Evolutionary conservation across 768 basidiomycete species (phyloP).

Genomic region (Saitozyma sp.): DNA sequence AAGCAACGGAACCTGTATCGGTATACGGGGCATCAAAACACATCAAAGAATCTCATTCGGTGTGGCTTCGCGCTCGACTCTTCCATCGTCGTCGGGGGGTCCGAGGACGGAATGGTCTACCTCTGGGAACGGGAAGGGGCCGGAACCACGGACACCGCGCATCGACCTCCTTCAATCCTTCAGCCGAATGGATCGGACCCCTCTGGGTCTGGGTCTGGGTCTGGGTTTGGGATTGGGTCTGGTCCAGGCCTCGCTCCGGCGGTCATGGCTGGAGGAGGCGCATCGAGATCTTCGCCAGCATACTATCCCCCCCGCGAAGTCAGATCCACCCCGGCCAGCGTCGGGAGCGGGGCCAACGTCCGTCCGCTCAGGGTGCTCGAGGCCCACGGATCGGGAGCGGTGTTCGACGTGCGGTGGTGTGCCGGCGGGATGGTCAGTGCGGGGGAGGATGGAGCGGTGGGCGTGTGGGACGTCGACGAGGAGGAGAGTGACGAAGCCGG

Average conservation of each 20-base stretch:
- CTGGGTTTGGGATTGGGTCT: background rate
- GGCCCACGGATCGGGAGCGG: slow-evolving; percentile 35
- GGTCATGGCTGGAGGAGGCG: background rate
- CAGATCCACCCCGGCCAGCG: background rate
- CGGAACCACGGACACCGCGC: slow-evolving; percentile 1
- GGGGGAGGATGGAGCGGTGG: slow-evolving; percentile 41
- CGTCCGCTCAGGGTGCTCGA: slow-evolving; percentile 28
- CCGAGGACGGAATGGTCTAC: slow-evolving; percentile 48
- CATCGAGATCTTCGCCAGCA: slow-evolving; percentile 20
- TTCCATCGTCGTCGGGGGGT: slow-evolving; percentile 44
- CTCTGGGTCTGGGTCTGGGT: background rate
- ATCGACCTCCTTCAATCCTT: background rate
- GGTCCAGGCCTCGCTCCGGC: background rate
- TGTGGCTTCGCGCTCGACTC: slow-evolving; percentile 35
- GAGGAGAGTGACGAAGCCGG: background rate
- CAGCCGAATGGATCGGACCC: background rate
- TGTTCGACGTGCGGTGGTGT: slow-evolving; percentile 45
- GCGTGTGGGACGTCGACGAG: slow-evolving; percentile 31
- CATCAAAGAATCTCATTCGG: slow-evolving; percentile 49
- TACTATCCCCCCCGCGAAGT: slow-evolving; percentile 27
- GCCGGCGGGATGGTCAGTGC: slow-evolving; percentile 35
- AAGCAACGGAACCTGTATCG: slow-evolving; percentile 46
- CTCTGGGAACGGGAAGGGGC: slow-evolving; percentile 45
- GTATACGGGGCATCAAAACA: slow-evolving; percentile 51
- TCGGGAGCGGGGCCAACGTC: slow-evolving; percentile 21